A percentile compares a stretch with the other conserved stretches of the same genome.
Conservation (phyloP, 2,329 filamentous ascomycete genomes). For the Paecilomyces sp. region DNA sequence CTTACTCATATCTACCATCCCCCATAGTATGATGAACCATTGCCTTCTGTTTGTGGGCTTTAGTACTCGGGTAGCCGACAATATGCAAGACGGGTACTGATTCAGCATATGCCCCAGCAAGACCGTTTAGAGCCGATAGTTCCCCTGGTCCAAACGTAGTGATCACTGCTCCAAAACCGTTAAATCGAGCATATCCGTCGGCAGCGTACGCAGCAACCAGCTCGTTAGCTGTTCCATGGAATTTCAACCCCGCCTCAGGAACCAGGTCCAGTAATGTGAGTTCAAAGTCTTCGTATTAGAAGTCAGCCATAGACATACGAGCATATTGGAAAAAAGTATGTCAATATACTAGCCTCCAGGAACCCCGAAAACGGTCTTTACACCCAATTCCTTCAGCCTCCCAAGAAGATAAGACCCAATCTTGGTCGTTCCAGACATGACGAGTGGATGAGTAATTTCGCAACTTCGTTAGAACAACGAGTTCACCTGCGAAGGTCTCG, state of each 20-base stretch:
- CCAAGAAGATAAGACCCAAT: constrained; percentile 5
- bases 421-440: not conserved
- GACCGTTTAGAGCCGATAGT: constrained; percentile 10
- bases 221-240: constrained; percentile 13
- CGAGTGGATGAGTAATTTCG: not conserved
- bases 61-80: constrained; percentile 14
- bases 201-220: constrained; percentile 12
- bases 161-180: constrained; percentile 12
- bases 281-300: constrained; percentile 2
- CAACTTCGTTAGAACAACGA: not conserved
- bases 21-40: constrained; percentile 21
- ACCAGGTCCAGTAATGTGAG: constrained; percentile 11
- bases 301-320: not conserved
- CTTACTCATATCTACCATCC: constrained; percentile 13
- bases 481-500: not conserved
- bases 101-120: constrained; percentile 11
- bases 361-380: constrained; percentile 4
- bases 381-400: constrained; percentile 2
- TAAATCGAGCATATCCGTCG: constrained; percentile 8
- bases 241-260: constrained; percentile 7
- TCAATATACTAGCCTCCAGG: constrained; percentile 1
- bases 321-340: not conserved
- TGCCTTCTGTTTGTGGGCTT: constrained; percentile 10
- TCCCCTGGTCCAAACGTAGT: constrained; percentile 14
- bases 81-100: constrained; percentile 13